Percentiles rank a stretch among this genome's conserved stretches.
Conservation (phyloP, 371 early-diverging fungal genomes). For the Haplosporangium sp. region DNA sequence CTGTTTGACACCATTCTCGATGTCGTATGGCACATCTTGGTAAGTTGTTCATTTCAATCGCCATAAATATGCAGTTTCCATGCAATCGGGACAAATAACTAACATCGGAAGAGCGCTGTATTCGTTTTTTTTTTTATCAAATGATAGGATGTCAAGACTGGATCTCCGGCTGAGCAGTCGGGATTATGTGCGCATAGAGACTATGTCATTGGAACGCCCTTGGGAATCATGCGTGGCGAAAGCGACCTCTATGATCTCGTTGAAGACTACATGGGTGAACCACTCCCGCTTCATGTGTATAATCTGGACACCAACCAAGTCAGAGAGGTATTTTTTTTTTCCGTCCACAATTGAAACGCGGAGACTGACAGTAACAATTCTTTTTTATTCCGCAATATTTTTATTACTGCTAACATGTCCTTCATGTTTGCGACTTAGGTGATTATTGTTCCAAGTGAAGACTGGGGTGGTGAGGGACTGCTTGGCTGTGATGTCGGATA, state of each 20-base stretch:
- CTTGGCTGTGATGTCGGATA: slow-evolving; percentile 80
- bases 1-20: slow-evolving; percentile 75
- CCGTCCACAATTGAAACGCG: no score
- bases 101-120: not conserved
- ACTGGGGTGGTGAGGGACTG: slow-evolving; percentile 78
- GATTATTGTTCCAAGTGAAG: slow-evolving; percentile 72
- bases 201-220: slow-evolving; percentile 77
- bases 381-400: not conserved
- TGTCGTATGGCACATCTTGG: slow-evolving; percentile 79
- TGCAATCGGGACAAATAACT: not conserved
- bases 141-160: slow-evolving; percentile 33
- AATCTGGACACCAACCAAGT: slow-evolving; percentile 73
- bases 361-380: not conserved
- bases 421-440: slow-evolving; percentile 47
- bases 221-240: slow-evolving; percentile 66
- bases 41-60: not conserved
- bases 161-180: slow-evolving; percentile 76
- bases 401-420: not conserved
- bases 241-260: slow-evolving; percentile 74
- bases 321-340: slow-evolving; percentile 61
- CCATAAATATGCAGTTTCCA: not conserved
- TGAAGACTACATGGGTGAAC: slow-evolving; percentile 69
- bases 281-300: slow-evolving; percentile 72
- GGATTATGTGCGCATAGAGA: slow-evolving; percentile 73
- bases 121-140: not conserved